Evolutionary conservation across 1,284 basidiomycete species (phyloP).

Genomic region (Cystodermella granulosa): DNA sequence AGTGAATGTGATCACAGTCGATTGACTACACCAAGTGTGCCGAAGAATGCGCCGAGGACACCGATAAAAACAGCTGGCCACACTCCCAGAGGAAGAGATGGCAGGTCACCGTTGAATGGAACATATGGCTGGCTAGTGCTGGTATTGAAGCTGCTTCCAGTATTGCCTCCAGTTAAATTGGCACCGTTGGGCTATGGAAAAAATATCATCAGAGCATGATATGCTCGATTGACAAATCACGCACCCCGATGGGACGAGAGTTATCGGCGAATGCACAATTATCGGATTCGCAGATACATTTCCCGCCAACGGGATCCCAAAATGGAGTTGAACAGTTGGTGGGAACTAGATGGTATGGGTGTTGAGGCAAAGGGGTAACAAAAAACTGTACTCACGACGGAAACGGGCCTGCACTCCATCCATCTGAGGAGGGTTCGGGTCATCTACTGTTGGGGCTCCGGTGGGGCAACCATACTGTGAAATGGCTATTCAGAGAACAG

Average conservation of each 20-base stretch:
- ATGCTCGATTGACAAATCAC: slow-evolving; percentile 30
- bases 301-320: slow-evolving; percentile 68
- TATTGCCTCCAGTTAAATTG: slow-evolving; percentile 61
- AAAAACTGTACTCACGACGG: slow-evolving; percentile 44
- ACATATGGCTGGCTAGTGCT: slow-evolving; percentile 36
- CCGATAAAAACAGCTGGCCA: slow-evolving; percentile 33
- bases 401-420: slow-evolving; percentile 45
- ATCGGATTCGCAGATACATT: slow-evolving; percentile 56
- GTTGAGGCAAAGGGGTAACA: slow-evolving; percentile 1
- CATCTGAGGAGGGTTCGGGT: slow-evolving; percentile 63
- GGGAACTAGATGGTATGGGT: slow-evolving; percentile 45
- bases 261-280: slow-evolving; percentile 60
- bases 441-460: slow-evolving; percentile 48
- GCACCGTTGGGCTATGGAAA: slow-evolving; percentile 57
- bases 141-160: slow-evolving; percentile 33
- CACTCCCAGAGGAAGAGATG: slow-evolving; percentile 29
- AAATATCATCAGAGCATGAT: slow-evolving; percentile 1
- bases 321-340: slow-evolving; percentile 73
- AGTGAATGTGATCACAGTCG: slow-evolving; percentile 16
- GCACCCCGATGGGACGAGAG: slow-evolving; percentile 63
- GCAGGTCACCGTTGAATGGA: slow-evolving; percentile 50
- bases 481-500: slow-evolving; percentile 1
- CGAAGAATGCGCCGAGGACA: slow-evolving; percentile 29
- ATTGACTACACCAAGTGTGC: slow-evolving; percentile 23
- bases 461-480: slow-evolving; percentile 67